phyloP scores from a whole-genome alignment of 371 early-diverging fungal species.

The Rhizopus sp. region DNA sequence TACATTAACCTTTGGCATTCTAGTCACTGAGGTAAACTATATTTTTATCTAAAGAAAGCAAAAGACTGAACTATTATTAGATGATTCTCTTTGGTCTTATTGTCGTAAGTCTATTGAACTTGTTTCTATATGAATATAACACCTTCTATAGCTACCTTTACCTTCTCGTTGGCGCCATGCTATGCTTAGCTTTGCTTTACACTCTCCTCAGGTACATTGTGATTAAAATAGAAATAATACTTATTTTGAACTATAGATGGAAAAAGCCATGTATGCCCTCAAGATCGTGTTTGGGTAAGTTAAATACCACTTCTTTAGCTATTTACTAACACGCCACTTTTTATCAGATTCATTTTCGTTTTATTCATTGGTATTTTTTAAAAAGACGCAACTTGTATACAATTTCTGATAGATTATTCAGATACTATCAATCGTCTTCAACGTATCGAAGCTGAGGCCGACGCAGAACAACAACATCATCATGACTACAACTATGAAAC shows the following conservation, averaged over 20 bases:
- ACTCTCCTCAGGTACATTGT: constrained; percentile 31
- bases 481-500: constrained; percentile 53
- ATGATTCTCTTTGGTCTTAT: constrained; percentile 50
- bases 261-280: constrained; percentile 42
- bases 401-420: constrained; percentile 9
- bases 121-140: neutral
- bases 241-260: constrained; percentile 26
- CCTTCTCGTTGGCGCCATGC: constrained; percentile 57
- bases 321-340: neutral
- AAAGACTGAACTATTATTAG: constrained; percentile 11
- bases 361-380: constrained; percentile 54
- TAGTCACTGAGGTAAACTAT: constrained; percentile 38
- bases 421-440: constrained; percentile 69
- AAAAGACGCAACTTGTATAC: neutral
- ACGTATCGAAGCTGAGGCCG: constrained; percentile 45
- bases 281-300: constrained; percentile 61
- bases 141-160: constrained; percentile 43
- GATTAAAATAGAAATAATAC: neutral
- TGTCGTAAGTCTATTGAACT: constrained; percentile 18
- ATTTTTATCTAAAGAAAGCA: neutral
- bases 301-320: neutral
- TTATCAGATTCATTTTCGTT: constrained; percentile 54
- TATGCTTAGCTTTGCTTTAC: constrained; percentile 49
- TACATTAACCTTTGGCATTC: constrained; percentile 34
- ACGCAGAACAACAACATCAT: constrained; percentile 29